Conservation (phyloP, 2,329 filamentous ascomycete species). For the Aureobasidium leucospermi region DNA sequence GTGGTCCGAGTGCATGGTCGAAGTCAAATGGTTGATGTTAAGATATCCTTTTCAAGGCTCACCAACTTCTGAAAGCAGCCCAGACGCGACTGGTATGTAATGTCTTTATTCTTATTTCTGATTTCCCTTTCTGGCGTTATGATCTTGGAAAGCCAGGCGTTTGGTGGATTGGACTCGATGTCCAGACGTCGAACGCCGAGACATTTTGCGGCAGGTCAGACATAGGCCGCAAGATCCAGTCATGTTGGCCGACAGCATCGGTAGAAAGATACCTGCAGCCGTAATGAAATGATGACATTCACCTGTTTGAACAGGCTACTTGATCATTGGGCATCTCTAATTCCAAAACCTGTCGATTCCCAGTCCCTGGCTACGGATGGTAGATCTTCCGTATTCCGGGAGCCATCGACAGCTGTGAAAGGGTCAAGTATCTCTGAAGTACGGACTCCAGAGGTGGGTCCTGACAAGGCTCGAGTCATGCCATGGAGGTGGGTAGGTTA, state of each 20-base stretch:
- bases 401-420: not conserved
- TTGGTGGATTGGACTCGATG: too few relatives aligned
- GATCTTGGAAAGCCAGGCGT: not conserved
- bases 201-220: not conserved
- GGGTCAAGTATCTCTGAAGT: not conserved
- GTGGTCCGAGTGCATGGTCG: not conserved
- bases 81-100: not conserved
- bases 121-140: not conserved
- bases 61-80: not conserved
- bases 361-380: not conserved
- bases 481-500: slow-evolving; percentile 28
- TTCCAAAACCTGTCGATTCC: not conserved
- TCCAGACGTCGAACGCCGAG: not conserved
- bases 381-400: not conserved
- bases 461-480: not conserved
- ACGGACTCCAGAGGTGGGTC: not conserved
- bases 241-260: not conserved
- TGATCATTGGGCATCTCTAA: not conserved
- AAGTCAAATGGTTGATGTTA: not conserved
- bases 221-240: not conserved
- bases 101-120: not conserved
- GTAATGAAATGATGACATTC: not conserved
- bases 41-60: not conserved
- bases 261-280: not conserved
- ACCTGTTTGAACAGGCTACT: not conserved